Conservation (phyloP, 768 basidiomycete species). For the Lentinula aciculospora region DNA sequence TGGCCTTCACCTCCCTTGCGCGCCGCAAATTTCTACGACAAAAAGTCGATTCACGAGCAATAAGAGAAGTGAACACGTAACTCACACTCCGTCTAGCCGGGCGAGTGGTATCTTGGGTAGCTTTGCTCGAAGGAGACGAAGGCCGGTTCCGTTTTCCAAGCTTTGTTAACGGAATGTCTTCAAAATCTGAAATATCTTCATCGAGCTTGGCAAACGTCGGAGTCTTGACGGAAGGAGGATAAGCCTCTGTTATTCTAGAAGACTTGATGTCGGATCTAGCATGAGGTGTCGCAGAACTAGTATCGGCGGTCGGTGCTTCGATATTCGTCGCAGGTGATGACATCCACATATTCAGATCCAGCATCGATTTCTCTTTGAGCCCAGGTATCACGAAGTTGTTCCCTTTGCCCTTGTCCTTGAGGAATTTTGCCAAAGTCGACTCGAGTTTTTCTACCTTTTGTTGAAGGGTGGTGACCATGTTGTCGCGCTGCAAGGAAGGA, state of each 20-base stretch:
- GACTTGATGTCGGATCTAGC: too few species aligned
- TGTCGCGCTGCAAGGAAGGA: constrained; percentile 1
- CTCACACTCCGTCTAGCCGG: constrained; percentile 1
- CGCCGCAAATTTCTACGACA: background rate
- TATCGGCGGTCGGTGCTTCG: background rate
- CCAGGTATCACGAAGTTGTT: background rate
- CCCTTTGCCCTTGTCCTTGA: constrained; percentile 1
- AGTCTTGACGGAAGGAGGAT: too few species aligned
- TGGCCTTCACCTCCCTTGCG: background rate
- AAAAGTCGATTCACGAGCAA: background rate
- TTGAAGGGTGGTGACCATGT: background rate
- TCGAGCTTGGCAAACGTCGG: constrained; percentile 6
- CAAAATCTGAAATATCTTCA: constrained; percentile 7
- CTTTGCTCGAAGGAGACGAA: background rate
- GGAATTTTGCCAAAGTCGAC: constrained; percentile 1
- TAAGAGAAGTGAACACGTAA: background rate
- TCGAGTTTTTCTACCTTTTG: constrained; percentile 2
- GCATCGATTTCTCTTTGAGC: background rate
- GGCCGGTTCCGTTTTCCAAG: constrained; percentile 1
- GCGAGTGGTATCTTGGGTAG: background rate
- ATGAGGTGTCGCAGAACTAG: too few species aligned
- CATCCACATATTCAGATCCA: constrained; percentile 6
- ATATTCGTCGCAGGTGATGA: background rate
- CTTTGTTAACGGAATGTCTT: background rate
- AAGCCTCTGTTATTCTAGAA: too few species aligned